Evolutionary conservation across 805 yeast species (phyloP).

Genomic region (Metschnikowia picachoensis): DNA sequence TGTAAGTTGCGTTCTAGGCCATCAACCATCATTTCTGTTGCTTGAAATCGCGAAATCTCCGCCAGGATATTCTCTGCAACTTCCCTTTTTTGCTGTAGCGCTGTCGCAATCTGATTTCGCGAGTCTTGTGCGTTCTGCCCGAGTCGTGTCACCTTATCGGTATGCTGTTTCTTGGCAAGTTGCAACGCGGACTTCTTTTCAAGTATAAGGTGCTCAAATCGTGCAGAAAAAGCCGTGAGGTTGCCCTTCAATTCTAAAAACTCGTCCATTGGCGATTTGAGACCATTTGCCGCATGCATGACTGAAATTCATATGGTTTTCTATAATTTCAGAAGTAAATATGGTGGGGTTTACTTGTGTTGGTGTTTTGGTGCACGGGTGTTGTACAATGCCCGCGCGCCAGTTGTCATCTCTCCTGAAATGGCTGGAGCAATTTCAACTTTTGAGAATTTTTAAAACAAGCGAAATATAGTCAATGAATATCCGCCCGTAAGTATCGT

Average conservation of each 20-base stretch:
- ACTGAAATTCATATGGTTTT: not conserved
- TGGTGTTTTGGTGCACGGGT: not conserved
- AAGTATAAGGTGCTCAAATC: constrained; percentile 32
- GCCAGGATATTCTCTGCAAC: constrained; percentile 25
- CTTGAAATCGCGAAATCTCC: constrained; percentile 22
- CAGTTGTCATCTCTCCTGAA: too few species aligned
- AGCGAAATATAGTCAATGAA: not conserved
- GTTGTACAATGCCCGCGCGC: not conserved
- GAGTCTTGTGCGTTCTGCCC: constrained; percentile 29
- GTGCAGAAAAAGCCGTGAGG: constrained; percentile 37
- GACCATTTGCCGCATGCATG: not conserved
- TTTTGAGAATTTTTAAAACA: not conserved
- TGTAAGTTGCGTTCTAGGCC: constrained; percentile 33
- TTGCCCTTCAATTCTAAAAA: constrained; percentile 35
- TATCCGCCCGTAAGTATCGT: not conserved
- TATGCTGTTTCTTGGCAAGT: constrained; percentile 32
- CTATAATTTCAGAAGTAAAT: not conserved
- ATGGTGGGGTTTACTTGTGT: too few species aligned
- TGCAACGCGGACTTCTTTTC: constrained; percentile 31
- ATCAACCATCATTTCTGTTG: constrained; percentile 34
- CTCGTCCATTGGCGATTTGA: constrained; percentile 23
- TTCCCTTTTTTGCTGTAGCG: constrained; percentile 21
- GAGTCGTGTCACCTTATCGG: constrained; percentile 27
- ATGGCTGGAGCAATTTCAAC: too few species aligned
- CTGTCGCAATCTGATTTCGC: constrained; percentile 26